Conservation (phyloP, 129 eudicot genomes). For the Ambrosia trifida region DNA sequence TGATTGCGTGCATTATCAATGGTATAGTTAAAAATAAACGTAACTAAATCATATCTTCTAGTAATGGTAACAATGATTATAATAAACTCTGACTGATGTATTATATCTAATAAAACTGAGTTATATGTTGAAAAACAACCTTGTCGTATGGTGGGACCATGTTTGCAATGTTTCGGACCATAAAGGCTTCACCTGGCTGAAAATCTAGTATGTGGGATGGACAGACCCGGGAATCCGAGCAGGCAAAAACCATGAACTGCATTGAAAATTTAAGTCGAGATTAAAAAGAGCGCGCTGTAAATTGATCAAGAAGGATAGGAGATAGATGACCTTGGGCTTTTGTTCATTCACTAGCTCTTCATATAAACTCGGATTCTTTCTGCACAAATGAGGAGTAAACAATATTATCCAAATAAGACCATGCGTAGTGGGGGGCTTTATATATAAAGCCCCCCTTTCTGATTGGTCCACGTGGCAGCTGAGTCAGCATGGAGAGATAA, state of each 20-base stretch:
- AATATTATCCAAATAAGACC: too few relatives aligned
- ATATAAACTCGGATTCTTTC: conserved; percentile 59
- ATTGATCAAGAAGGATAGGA: not conserved
- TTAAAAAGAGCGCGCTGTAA: not conserved
- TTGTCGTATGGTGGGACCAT: conserved; percentile 78
- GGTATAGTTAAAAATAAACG: too few relatives aligned
- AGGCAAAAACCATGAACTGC: conserved; percentile 88
- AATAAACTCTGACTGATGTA: too few relatives aligned
- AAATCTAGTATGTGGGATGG: conserved; percentile 77
- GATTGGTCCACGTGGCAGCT: too few relatives aligned
- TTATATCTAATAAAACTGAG: not conserved
- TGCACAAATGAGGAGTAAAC: conserved; percentile 20
- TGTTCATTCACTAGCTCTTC: conserved; percentile 62
- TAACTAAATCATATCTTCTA: too few relatives aligned
- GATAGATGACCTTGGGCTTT: conserved; percentile 67
- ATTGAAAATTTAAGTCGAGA: conserved; percentile 14
- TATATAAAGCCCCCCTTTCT: too few relatives aligned
- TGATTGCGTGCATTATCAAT: too few relatives aligned
- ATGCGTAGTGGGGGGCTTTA: too few relatives aligned
- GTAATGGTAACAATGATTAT: too few relatives aligned
- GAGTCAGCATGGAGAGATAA: too few relatives aligned
- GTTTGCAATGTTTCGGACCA: conserved; percentile 74
- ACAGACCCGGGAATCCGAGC: conserved; percentile 86
- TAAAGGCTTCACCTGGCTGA: conserved; percentile 88
- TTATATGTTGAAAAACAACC: conserved; percentile 4